Base-by-base conservation (phyloP, 1,284 basidiomycete genomes). In the Bondarzewia mesenterica region DNA sequence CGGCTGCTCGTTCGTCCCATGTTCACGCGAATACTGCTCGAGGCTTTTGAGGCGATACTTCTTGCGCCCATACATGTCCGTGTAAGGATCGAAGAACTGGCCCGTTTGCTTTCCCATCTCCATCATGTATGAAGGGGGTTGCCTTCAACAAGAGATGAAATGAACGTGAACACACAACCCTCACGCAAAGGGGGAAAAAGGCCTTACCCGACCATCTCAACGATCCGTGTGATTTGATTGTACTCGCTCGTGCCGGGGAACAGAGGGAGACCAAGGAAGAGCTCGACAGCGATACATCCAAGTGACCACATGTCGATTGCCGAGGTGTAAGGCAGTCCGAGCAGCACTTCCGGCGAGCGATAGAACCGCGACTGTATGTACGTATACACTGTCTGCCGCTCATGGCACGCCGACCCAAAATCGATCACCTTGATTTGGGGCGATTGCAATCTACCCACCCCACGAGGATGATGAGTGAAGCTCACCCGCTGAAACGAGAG, bases 291-390 rank as follows among this genome's bases (percentile, higher is more conserved):
- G 54, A 99, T 99, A 60, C 92, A 94, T 2, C 92, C 93, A 49
- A 95, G 66, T 22, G 89, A 92, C 92, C 92, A 95, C 89, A 95
- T 93, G 64, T 95, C 93, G 65, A 95, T 95, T 18, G 92, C 78
- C 14, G 93, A 85, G 27, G 87, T 94, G 67, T 99, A 99, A 4
- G 94, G 86, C 62, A 98, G 80, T 20, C 94, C 94, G 20, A 99
- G 76, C 14, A 99, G 75, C 22, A 99, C 96, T 70, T 99, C 96
- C 4, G 95, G 96, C 4, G 92, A 96, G 37, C 96, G 89, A 65
- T 99, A 99, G 72, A 99, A 99, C 44, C 95, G 82, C 7, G 94
- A 97, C 64, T 99, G 95, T 63, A 99, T 99, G 69, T 99, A 99
- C 2, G 96, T 99, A 66, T 99, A 99, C 41, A 99, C 94, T 5